Base-by-base conservation (phyloP, 1,284 basidiomycete genomes). In the Agaricales sp. region DNA sequence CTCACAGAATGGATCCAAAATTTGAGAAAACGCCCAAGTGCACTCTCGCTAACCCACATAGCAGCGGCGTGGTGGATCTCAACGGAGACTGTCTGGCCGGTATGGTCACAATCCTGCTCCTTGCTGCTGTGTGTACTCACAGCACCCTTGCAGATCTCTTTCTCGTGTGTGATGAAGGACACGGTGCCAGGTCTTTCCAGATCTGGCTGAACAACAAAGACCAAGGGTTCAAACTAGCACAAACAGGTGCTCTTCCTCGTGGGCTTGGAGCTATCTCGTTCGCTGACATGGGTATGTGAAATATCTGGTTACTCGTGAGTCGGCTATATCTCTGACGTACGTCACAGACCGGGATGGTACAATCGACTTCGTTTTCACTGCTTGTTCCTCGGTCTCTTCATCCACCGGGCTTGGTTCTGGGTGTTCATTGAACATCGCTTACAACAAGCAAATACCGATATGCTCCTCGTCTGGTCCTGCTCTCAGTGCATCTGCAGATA, bases 41-140 rank as follows among this genome's bases (percentile, higher is more conserved):
- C 66, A 76, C 70, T 12, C 64, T 95, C 11, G 78, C 88, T 2
- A 80, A 85, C 55, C 93, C 94, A 1, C 96, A 99, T 63, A 93
- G 87, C 61, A 96, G 93, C 61, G 92, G 93, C 0, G 87, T 92
- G n/a, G 77, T 98, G 14, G 95, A 99, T 61, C 68, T 99, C 45
- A 83, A 99, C 56, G 95, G 95, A 12, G 95, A 99, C 64, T 99
- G 96, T 63, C 73, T 97, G 3, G 92, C 92, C 53, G 90, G 89
- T 87, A 47, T 43, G 73, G 60, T 16, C 37, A 46, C 37, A 41
- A 48, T 19, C 43, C 18, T 38, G 16, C 25, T 23, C 14, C 25
- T 6, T 30, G 11, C 51, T 25, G 3, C 24, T 43, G 23, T 43
- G 21, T 23, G 6, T 39, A 30, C 37, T 49, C 18, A 53, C 2